Evolutionary conservation across 805 yeast genomes (phyloP), one percentile per base, ranked within the genome.

Genomic region (Monosporozyma solicola): DNA sequence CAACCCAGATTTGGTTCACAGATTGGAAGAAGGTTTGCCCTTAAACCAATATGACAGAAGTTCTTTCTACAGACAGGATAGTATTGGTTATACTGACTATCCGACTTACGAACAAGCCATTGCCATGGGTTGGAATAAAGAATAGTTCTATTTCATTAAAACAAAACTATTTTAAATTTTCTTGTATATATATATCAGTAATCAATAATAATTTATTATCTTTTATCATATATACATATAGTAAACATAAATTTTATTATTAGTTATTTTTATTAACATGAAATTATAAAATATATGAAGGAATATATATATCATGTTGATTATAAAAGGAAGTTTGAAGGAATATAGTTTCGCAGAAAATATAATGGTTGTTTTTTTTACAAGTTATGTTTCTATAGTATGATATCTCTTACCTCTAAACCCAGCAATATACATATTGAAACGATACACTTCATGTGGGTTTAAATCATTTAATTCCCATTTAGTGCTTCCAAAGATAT

Each of bases 401-500:
- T 91, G 97, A 72, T 94, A 94, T 67, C 99, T 81, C 77, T 92
- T 94, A 60, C 99, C 98, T 73, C 99, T 83, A 70, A 91, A 80
- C 10, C 92, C 99, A 70, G 89, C 91, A 53, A 94, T 72, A 65
- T 83, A 82, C 75, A 87, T 90, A 74, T 94, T 94, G 66, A 87
- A 86, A 73, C 87, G 96, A 75, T 85, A 92, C 15, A 89, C 87
- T 67, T 92, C 97, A 33, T 91, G 92, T 24, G 98, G 98, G 67
- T 89, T 82, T 57, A 82, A 72, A 67, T 92, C 98, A 62, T 91
- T 94, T 63, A 94, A 78, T 68, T 94, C 98, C 87, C 97, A 87
- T 72, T 91, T 91, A 22, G 96, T 86, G 33, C 95, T 84, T 46
- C 87, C 85, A 69, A 85, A 94, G 33, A 78, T 64, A 68, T 94